Evolutionary conservation across 2,329 filamentous ascomycete genomes (phyloP).

Genomic region (Mollisiaceae sp.): DNA sequence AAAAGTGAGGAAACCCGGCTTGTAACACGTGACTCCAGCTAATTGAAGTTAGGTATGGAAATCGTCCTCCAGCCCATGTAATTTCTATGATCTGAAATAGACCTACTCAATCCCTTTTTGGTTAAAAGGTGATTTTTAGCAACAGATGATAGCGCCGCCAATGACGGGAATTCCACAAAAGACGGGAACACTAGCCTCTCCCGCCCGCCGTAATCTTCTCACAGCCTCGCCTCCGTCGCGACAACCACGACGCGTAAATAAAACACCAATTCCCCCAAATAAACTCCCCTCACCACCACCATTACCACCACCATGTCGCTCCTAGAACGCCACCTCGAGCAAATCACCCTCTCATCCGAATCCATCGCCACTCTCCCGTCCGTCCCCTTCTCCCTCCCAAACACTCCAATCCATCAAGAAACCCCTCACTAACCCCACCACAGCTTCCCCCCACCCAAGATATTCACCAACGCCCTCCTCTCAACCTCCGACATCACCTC

Average conservation of each 20-base stretch:
- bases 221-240: constrained; percentile 6
- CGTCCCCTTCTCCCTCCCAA: constrained; percentile 8
- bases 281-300: not conserved
- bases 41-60: no score
- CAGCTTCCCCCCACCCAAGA: constrained; percentile 89
- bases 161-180: not conserved
- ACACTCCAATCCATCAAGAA: constrained; percentile 32
- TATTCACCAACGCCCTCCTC: constrained; percentile 93
- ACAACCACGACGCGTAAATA: constrained; percentile 12
- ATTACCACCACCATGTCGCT: constrained; percentile 62
- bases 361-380: constrained; percentile 78
- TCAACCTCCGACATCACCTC: constrained; percentile 90
- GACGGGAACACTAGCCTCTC: not conserved
- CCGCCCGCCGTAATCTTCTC: not conserved
- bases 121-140: no score
- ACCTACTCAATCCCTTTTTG: no score
- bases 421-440: constrained; percentile 25
- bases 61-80: no score
- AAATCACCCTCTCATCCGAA: constrained; percentile 76
- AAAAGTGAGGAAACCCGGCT: no score
- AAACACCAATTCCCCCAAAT: constrained; percentile 7
- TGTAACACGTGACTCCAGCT: no score
- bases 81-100: no score
- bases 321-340: constrained; percentile 73
- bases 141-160: no score